phyloP scores from a whole-genome alignment of 495 filamentous ascomycete genomes.

The Penicillium coffeae region DNA sequence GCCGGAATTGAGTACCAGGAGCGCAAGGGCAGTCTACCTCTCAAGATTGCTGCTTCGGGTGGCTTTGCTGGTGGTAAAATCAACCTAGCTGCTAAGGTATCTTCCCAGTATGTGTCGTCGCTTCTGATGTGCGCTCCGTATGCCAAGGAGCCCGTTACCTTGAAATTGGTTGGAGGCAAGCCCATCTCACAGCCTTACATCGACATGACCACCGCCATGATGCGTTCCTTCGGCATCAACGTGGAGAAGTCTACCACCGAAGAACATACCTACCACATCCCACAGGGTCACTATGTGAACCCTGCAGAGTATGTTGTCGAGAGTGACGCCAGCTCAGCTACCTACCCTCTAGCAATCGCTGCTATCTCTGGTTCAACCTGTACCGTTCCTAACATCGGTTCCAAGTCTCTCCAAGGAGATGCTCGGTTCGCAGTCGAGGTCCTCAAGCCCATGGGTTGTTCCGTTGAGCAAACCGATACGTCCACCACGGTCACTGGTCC shows the following conservation, averaged over 20 bases:
- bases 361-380: constrained; percentile 93
- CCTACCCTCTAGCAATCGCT: constrained; percentile 91
- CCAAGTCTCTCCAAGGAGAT: constrained; percentile 87
- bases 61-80: constrained; percentile 92
- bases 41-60: constrained; percentile 74
- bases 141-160: constrained; percentile 86
- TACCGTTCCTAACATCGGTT: constrained; percentile 94
- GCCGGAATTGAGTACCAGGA: constrained; percentile 79
- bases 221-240: constrained; percentile 84
- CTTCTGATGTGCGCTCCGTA: constrained; percentile 97
- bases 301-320: constrained; percentile 87
- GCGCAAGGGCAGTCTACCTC: constrained; percentile 70
- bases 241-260: constrained; percentile 70
- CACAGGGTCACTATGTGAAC: constrained; percentile 78
- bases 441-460: constrained; percentile 88
- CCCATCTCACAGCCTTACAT: constrained; percentile 97
- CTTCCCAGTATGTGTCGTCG: constrained; percentile 96
- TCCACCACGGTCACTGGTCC: constrained; percentile 95
- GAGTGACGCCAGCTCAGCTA: constrained; percentile 96
- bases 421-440: constrained; percentile 92
- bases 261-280: constrained; percentile 91
- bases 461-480: constrained; percentile 73
- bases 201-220: constrained; percentile 98
- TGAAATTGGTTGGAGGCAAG: constrained; percentile 87
- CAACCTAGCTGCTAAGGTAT: constrained; percentile 87